These are phyloP conservation scores for Kwoniella europaea DNA, from an alignment of 768 basidiomycete genomes.

Conservation along the genomic window DNA sequence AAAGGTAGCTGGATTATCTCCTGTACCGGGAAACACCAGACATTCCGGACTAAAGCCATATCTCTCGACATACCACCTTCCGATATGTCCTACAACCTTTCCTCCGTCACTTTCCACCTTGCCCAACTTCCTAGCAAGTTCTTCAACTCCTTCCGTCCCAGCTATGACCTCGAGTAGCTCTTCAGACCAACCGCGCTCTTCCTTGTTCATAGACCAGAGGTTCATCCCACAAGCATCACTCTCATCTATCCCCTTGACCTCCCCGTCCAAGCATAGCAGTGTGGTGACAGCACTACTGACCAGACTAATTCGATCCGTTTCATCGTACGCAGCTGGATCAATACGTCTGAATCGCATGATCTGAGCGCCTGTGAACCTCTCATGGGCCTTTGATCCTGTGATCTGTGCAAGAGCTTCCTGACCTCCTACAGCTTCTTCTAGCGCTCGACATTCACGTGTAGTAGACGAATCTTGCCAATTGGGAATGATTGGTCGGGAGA, in stretches of 20 bases:
- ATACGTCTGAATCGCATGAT: constrained; percentile 69
- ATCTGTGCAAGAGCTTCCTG: constrained; percentile 72
- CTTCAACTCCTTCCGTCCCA: constrained; percentile 65
- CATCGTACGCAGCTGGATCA: constrained; percentile 60
- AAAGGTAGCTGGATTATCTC: constrained; percentile 86
- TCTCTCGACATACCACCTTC: constrained; percentile 71
- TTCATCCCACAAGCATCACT: constrained; percentile 92
- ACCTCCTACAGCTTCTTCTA: constrained; percentile 74
- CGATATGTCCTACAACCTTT: constrained; percentile 68
- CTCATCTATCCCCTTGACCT: constrained; percentile 79
- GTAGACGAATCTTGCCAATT: constrained; percentile 95
- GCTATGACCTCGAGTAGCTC: constrained; percentile 67
- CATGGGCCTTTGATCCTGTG: constrained; percentile 82
- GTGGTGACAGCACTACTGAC: constrained; percentile 84
- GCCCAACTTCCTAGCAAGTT: constrained; percentile 72
- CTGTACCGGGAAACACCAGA: constrained; percentile 80
- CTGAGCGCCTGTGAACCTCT: constrained; percentile 85
- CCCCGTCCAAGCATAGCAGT: constrained; percentile 70
- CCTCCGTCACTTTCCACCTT: constrained; percentile 78
- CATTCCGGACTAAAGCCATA: constrained; percentile 79
- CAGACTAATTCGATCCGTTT: constrained; percentile 73
- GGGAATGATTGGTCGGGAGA: constrained; percentile 71
- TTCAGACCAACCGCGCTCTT: constrained; percentile 70
- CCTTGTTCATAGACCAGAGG: constrained; percentile 74
- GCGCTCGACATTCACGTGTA: constrained; percentile 69